Evolutionary conservation across 495 filamentous ascomycete genomes (phyloP).

Genomic region (Immersiella caudata): DNA sequence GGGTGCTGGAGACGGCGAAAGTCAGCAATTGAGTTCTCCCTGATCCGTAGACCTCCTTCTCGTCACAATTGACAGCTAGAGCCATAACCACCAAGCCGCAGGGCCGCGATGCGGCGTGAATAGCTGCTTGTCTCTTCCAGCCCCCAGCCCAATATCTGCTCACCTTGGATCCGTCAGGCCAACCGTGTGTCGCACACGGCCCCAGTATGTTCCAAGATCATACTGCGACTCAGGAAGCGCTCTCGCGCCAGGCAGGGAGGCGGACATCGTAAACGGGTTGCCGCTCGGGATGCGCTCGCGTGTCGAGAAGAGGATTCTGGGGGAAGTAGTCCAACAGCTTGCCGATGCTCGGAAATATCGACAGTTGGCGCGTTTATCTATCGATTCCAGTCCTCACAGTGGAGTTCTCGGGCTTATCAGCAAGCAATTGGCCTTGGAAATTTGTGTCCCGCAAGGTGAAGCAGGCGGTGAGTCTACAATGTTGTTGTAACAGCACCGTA

Average conservation of each 20-base stretch:
- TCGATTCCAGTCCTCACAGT: background rate
- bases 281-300: slow-evolving; percentile 1
- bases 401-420: background rate
- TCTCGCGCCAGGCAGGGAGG: slow-evolving; percentile 82
- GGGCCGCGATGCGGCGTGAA: slow-evolving; percentile 12
- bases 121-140: background rate
- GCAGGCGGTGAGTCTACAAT: slow-evolving; percentile 12
- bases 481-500: background rate
- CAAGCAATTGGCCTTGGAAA: slow-evolving; percentile 11
- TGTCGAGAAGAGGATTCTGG: background rate
- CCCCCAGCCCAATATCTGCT: slow-evolving; percentile 39
- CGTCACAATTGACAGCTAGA: slow-evolving; percentile 9
- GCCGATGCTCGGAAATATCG: slow-evolving; percentile 4
- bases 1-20: slow-evolving; percentile 58
- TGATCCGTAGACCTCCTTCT: background rate
- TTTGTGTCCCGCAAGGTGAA: slow-evolving; percentile 14
- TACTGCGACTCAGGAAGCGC: slow-evolving; percentile 89
- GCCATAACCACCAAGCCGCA: background rate
- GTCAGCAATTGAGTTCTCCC: slow-evolving; percentile 17
- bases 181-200: slow-evolving; percentile 85
- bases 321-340: background rate
- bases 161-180: slow-evolving; percentile 95
- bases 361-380: background rate
- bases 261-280: slow-evolving; percentile 65
- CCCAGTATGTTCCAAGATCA: slow-evolving; percentile 92